phyloP scores from a whole-genome alignment of 768 basidiomycete genomes.

The Gyrodon lividus region DNA sequence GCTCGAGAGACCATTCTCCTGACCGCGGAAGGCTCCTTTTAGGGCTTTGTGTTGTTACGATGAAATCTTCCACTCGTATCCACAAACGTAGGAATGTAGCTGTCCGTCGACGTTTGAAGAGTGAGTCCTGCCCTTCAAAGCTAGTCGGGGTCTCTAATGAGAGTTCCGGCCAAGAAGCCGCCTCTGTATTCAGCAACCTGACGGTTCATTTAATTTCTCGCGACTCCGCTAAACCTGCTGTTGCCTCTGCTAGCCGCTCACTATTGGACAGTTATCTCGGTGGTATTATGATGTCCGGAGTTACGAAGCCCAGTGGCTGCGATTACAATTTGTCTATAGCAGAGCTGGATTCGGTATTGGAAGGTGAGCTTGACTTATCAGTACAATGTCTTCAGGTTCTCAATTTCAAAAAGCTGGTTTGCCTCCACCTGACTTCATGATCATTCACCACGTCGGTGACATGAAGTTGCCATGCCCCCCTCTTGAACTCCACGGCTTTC shows the following conservation, averaged over 20 bases:
- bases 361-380: slow-evolving; percentile 45
- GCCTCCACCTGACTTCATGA: slow-evolving; percentile 72
- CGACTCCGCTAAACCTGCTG: slow-evolving; percentile 60
- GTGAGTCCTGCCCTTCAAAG: slow-evolving; percentile 16
- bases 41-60: slow-evolving; percentile 19
- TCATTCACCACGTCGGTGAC: slow-evolving; percentile 59
- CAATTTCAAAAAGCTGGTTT: slow-evolving; percentile 50
- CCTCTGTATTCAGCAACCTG: slow-evolving; percentile 27
- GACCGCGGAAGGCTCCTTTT: slow-evolving; percentile 19
- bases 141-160: slow-evolving; percentile 10
- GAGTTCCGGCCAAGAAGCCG: slow-evolving; percentile 9
- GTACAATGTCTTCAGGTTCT: slow-evolving; percentile 5
- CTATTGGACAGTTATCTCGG: slow-evolving; percentile 35
- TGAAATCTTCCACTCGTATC: slow-evolving; percentile 13
- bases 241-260: slow-evolving; percentile 53
- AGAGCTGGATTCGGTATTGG: slow-evolving; percentile 49
- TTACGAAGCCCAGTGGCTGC: neutral
- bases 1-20: slow-evolving; percentile 63
- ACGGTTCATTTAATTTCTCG: slow-evolving; percentile 58
- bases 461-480: slow-evolving; percentile 40
- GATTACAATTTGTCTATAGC: slow-evolving; percentile 42
- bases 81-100: slow-evolving; percentile 27
- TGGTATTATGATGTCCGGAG: slow-evolving; percentile 1
- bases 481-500: slow-evolving; percentile 71
- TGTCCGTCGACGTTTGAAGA: slow-evolving; percentile 20